phyloP scores from a whole-genome alignment of 2,329 filamentous ascomycete genomes.

The Colletotrichum camelliae region DNA sequence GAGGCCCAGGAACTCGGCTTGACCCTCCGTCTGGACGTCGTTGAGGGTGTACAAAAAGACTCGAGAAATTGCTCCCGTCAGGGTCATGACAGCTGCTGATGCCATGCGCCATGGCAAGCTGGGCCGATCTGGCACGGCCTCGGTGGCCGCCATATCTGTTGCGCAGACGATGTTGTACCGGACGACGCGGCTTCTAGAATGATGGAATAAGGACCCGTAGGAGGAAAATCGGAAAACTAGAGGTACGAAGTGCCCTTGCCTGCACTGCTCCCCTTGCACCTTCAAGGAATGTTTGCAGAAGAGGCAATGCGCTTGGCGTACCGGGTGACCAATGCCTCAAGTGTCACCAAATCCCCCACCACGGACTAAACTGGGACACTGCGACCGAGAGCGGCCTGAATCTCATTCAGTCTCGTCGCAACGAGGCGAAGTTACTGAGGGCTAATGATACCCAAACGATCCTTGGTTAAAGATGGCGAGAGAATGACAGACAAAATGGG shows the following conservation, averaged over 20 bases:
- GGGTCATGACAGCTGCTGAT: constrained; percentile 77
- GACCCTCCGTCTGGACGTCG: constrained; percentile 75
- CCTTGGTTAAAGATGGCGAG: not conserved
- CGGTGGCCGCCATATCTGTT: not conserved
- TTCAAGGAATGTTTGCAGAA: not conserved
- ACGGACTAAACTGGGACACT: not conserved
- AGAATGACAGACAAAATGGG: not conserved
- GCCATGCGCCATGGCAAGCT: constrained; percentile 73
- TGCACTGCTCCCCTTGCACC: not conserved
- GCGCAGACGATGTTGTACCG: not conserved
- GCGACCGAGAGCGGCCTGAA: not conserved
- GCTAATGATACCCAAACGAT: not conserved
- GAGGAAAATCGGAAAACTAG: not conserved
- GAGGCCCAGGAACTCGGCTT: constrained; percentile 76
- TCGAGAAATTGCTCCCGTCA: constrained; percentile 73
- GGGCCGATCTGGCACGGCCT: constrained; percentile 45
- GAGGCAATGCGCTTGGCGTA: not conserved
- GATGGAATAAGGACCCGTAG: not conserved
- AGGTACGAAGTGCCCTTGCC: not conserved
- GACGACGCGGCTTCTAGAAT: not conserved
- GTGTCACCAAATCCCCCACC: not conserved
- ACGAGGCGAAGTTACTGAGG: not conserved
- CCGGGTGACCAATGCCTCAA: not conserved
- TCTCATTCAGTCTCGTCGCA: not conserved
- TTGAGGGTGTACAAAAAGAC: constrained; percentile 79